Evolutionary conservation across 129 eudicot species (phyloP).

Genomic region (Flaveria bidentis): DNA sequence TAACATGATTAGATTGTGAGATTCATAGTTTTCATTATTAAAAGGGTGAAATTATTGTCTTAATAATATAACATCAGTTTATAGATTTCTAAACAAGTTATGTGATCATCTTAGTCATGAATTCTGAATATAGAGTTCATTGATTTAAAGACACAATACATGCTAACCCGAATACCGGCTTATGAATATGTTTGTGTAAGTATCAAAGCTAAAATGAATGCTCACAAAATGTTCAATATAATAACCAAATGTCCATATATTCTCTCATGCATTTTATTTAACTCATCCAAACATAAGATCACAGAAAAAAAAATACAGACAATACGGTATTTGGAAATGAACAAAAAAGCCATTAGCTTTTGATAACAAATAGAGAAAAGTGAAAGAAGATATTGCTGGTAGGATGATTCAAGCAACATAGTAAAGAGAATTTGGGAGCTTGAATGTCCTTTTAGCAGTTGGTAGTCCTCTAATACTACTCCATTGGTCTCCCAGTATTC

Average conservation of each 20-base stretch:
- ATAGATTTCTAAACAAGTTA: no score
- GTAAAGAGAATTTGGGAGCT: slow-evolving; percentile 73
- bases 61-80: no score
- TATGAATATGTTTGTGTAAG: no score
- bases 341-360: neutral
- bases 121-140: no score
- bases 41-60: no score
- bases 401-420: slow-evolving; percentile 41
- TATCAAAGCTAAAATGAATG: neutral
- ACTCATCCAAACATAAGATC: neutral
- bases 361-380: neutral
- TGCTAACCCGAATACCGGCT: no score
- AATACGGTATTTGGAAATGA: neutral
- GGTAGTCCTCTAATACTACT: slow-evolving; percentile 60
- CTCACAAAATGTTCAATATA: neutral
- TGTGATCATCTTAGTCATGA: no score
- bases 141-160: no score
- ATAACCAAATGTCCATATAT: neutral
- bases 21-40: no score
- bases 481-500: slow-evolving; percentile 72
- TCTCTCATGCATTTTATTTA: neutral
- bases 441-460: slow-evolving; percentile 50
- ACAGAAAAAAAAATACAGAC: neutral
- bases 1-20: no score
- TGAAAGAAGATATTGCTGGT: neutral